Conservation (phyloP, 148 eudicot genomes). For the Arctostaphylos glauca region DNA sequence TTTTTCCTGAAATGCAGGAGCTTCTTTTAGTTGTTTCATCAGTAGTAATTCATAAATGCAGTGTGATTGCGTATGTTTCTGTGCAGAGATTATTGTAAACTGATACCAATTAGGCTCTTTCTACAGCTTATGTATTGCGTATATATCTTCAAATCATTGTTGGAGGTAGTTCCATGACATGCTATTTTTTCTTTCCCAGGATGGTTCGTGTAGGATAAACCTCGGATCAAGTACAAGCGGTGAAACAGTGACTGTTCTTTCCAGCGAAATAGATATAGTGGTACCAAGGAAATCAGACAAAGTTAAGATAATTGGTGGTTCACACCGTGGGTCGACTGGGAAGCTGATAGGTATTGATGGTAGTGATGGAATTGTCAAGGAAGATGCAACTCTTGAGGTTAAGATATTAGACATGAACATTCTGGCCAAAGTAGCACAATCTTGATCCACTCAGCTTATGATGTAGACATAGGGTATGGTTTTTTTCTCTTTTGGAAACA, state of each 20-base stretch:
- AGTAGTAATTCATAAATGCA: background rate
- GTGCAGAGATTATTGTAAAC: background rate
- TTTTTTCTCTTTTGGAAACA: background rate
- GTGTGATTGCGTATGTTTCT: background rate
- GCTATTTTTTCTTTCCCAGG: slow-evolving; percentile 41
- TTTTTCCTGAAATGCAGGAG: background rate
- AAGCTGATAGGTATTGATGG: slow-evolving; percentile 93
- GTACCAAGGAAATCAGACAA: slow-evolving; percentile 81
- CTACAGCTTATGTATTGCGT: background rate
- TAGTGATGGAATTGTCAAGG: slow-evolving; percentile 87
- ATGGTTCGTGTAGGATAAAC: slow-evolving; percentile 82
- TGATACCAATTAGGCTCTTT: background rate
- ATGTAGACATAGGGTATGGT: background rate
- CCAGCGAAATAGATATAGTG: slow-evolving; percentile 69
- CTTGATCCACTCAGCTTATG: slow-evolving; percentile 14
- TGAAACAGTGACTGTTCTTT: slow-evolving; percentile 49
- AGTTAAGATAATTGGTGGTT: slow-evolving; percentile 92
- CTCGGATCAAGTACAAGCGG: slow-evolving; percentile 75
- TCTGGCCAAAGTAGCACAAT: slow-evolving; percentile 66
- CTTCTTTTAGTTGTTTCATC: background rate
- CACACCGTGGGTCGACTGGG: slow-evolving; percentile 81
- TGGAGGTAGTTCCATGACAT: background rate
- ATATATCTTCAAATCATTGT: background rate
- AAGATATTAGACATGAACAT: slow-evolving; percentile 87
- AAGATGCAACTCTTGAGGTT: slow-evolving; percentile 82